Conservation (phyloP, 176 grass and related monocot genomes). For the Secale cereale region DNA sequence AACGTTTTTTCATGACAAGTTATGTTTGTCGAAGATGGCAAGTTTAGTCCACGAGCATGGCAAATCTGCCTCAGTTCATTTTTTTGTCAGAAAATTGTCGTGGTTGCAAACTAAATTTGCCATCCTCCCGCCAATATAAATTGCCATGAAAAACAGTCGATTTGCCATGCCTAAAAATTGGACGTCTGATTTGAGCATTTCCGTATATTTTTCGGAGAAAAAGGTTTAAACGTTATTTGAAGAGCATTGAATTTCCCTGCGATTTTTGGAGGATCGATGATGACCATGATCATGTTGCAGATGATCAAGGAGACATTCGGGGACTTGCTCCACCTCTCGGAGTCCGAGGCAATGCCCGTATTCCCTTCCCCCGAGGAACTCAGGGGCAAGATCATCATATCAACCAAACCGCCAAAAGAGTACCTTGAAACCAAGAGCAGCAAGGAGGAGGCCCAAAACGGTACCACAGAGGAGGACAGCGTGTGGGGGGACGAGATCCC, state of each 20-base stretch:
- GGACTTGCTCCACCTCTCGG: constrained; percentile 44
- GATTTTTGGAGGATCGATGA: neutral
- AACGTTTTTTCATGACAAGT: too few species aligned
- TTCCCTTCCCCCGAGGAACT: constrained; percentile 78
- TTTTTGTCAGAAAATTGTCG: too few species aligned
- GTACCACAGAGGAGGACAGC: constrained; percentile 16
- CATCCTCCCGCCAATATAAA: too few species aligned
- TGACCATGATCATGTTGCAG: constrained; percentile 14
- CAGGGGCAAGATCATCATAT: constrained; percentile 64
- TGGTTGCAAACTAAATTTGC: too few species aligned
- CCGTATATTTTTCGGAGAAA: too few species aligned
- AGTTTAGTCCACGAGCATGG: too few species aligned
- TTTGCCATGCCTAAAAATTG: too few species aligned
- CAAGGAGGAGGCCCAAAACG: constrained; percentile 17
- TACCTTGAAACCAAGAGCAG: constrained; percentile 45
- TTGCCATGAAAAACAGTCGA: too few species aligned
- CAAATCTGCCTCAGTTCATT: too few species aligned
- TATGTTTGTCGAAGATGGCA: too few species aligned
- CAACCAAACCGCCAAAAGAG: constrained; percentile 77
- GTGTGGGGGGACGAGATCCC: constrained; percentile 65
- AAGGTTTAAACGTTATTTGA: neutral
- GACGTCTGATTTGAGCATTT: too few species aligned
- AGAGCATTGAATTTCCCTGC: neutral
- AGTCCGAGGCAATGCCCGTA: constrained; percentile 28
- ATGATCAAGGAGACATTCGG: constrained; percentile 69